Evolutionary conservation across 1,139 yeast genomes (phyloP).

Genomic region (Candida dubliniensis): DNA sequence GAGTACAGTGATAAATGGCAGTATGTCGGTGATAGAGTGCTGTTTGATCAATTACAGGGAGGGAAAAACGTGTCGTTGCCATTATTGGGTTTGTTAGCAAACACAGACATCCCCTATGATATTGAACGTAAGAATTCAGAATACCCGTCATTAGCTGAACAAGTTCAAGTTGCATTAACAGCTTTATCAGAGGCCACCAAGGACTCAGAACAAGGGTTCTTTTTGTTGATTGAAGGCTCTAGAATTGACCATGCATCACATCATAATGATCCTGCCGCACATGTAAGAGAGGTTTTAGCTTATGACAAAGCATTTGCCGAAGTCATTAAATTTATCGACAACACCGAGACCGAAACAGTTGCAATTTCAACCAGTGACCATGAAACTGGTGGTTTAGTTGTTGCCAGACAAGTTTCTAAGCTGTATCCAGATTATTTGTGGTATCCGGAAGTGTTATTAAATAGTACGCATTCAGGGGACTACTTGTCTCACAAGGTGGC

Average conservation of each 20-base stretch:
- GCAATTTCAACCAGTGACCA: constrained; percentile 83
- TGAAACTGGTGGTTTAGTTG: constrained; percentile 83
- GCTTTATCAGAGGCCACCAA: constrained; percentile 64
- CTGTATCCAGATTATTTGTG: constrained; percentile 57
- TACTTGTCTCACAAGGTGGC: constrained; percentile 43
- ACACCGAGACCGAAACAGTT: constrained; percentile 67
- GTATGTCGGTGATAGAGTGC: constrained; percentile 57
- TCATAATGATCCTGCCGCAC: constrained; percentile 65
- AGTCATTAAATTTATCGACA: constrained; percentile 64
- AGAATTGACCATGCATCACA: constrained; percentile 94
- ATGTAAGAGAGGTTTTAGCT: constrained; percentile 46
- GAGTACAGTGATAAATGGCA: constrained; percentile 62
- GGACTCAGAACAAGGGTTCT: constrained; percentile 79
- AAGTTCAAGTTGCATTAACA: constrained; percentile 66
- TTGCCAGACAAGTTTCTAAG: constrained; percentile 68
- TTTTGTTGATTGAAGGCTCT: constrained; percentile 81
- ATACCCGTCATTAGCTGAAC: constrained; percentile 75
- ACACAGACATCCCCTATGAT: constrained; percentile 75
- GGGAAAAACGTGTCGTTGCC: constrained; percentile 72
- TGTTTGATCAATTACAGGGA: constrained; percentile 48
- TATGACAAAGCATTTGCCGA: constrained; percentile 75
- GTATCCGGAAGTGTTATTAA: constrained; percentile 73
- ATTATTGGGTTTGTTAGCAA: constrained; percentile 67
- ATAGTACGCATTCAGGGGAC: constrained; percentile 74
- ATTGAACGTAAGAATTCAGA: constrained; percentile 59